Percentiles rank a stretch among this genome's conserved stretches.
Conservation (phyloP, 2,329 filamentous ascomycete genomes). For the Triangularia verruculosa region DNA sequence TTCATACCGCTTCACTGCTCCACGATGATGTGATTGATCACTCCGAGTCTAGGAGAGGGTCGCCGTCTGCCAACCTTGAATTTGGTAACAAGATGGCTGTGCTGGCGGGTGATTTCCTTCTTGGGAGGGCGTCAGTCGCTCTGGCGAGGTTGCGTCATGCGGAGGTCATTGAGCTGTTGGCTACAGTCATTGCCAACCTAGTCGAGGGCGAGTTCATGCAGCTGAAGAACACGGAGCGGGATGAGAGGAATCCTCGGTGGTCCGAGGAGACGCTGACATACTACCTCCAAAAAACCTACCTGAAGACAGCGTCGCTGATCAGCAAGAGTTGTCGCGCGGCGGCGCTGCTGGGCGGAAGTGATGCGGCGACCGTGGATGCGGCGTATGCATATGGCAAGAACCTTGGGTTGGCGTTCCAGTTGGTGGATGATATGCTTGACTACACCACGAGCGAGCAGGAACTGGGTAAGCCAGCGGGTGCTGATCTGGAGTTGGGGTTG, state of each 20-base stretch:
- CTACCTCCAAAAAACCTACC: conserved; percentile 96
- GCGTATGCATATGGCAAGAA: conserved; percentile 93
- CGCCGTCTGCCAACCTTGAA: conserved; percentile 84
- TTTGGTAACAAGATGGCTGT: conserved; percentile 99
- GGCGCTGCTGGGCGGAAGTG: conserved; percentile 75
- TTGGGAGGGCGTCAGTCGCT: conserved; percentile 89
- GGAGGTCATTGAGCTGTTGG: conserved; percentile 90
- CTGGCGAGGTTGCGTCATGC: conserved; percentile 86
- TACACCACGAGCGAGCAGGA: conserved; percentile 84
- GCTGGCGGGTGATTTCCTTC: conserved; percentile 90
- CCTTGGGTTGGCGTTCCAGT: conserved; percentile 88
- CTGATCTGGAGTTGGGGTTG: conserved; percentile 87
- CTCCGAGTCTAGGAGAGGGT: conserved; percentile 77
- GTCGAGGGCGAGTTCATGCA: conserved; percentile 99
- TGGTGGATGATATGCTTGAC: conserved; percentile 97
- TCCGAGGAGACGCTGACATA: conserved; percentile 87
- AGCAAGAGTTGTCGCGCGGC: conserved; percentile 92
- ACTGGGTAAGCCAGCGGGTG: conserved; percentile 90
- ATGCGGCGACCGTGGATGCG: conserved; percentile 78
- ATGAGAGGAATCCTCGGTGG: conserved; percentile 80
- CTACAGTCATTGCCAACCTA: conserved; percentile 94
- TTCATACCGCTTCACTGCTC: conserved; percentile 92
- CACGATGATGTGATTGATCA: conserved; percentile 99
- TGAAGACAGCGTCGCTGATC: conserved; percentile 94
- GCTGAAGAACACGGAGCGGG: conserved; percentile 88